phyloP scores from a whole-genome alignment of 1,139 yeast species.

The Yamadazyma atmosphaerica region DNA sequence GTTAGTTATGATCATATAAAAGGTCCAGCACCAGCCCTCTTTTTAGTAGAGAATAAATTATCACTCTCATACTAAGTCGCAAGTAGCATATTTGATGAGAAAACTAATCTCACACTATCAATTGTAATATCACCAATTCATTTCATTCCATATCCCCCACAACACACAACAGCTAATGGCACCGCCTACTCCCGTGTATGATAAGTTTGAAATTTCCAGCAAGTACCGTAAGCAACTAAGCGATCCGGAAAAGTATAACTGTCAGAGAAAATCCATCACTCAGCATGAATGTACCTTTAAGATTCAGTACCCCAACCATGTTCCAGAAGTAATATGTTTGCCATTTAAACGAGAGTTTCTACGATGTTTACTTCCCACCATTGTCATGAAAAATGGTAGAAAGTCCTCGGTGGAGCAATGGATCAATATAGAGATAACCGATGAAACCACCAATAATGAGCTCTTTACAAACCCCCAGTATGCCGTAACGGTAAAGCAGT shows the following conservation, averaged over 20 bases:
- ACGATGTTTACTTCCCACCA: constrained; percentile 40
- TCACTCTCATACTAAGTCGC: too few relatives aligned
- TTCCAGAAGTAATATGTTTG: constrained; percentile 47
- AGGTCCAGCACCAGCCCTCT: too few relatives aligned
- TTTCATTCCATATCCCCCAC: too few relatives aligned
- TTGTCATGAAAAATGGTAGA: constrained; percentile 24
- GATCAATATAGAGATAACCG: constrained; percentile 48
- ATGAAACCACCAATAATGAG: constrained; percentile 33
- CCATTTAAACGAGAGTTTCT: constrained; percentile 57
- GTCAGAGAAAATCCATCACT: constrained; percentile 43
- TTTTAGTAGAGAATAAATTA: too few relatives aligned
- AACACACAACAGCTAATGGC: constrained; percentile 29
- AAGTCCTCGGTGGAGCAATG: constrained; percentile 28
- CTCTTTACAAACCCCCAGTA: constrained; percentile 25
- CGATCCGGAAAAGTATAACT: constrained; percentile 35
- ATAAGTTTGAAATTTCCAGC: constrained; percentile 27
- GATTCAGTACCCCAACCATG: constrained; percentile 23
- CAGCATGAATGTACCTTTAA: constrained; percentile 54
- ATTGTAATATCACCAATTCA: too few relatives aligned
- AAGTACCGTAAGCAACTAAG: constrained; percentile 28
- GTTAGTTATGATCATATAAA: constrained; percentile 35
- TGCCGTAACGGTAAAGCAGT: constrained; percentile 32
- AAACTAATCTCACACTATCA: too few relatives aligned
- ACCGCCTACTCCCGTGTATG: constrained; percentile 48
- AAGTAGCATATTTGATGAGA: too few relatives aligned